phyloP scores from a whole-genome alignment of 2,329 filamentous ascomycete species.

The Truncatella angustata region DNA sequence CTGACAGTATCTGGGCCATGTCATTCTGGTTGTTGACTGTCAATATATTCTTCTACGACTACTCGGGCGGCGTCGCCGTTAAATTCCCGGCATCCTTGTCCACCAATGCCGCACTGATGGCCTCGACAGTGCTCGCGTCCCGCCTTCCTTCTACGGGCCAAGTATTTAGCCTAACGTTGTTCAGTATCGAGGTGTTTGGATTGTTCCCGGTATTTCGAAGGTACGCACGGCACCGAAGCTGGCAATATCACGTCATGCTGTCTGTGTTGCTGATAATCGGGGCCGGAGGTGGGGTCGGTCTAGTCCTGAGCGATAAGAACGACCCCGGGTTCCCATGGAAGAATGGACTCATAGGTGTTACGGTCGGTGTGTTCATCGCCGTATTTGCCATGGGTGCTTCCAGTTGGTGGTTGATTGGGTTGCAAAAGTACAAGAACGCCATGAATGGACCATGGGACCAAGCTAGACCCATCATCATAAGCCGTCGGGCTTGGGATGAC shows the following conservation, averaged over 20 bases:
- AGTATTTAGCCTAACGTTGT: slow-evolving; percentile 91
- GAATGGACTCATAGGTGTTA: slow-evolving; percentile 65
- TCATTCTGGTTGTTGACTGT: slow-evolving; percentile 89
- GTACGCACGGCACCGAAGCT: slow-evolving; percentile 78
- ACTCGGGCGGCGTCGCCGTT: slow-evolving; percentile 66
- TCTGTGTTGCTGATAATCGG: slow-evolving; percentile 75
- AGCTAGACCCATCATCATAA: slow-evolving; percentile 81
- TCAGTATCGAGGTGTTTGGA: slow-evolving; percentile 96
- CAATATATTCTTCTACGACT: slow-evolving; percentile 98
- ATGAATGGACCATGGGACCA: slow-evolving; percentile 98
- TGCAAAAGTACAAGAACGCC: slow-evolving; percentile 99
- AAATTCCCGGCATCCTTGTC: slow-evolving; percentile 75
- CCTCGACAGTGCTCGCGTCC: slow-evolving; percentile 88
- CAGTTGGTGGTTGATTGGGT: slow-evolving; percentile 95
- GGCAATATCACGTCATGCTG: slow-evolving; percentile 75
- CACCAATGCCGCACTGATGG: slow-evolving; percentile 96
- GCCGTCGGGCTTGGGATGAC: slow-evolving; percentile 56
- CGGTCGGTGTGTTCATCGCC: slow-evolving; percentile 72
- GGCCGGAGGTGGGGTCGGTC: slow-evolving; percentile 75
- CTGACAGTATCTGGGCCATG: slow-evolving; percentile 96
- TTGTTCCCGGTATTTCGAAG: slow-evolving; percentile 97
- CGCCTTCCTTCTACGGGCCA: slow-evolving; percentile 86
- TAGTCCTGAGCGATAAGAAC: slow-evolving; percentile 49
- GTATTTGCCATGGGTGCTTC: slow-evolving; percentile 85
- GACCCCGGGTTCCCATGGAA: slow-evolving; percentile 48